A percentile compares a stretch with the other conserved stretches of the same genome.
These are phyloP conservation scores for Tuctoria greenei DNA, from an alignment of 176 grass and related monocot species.

Conservation along the genomic window DNA sequence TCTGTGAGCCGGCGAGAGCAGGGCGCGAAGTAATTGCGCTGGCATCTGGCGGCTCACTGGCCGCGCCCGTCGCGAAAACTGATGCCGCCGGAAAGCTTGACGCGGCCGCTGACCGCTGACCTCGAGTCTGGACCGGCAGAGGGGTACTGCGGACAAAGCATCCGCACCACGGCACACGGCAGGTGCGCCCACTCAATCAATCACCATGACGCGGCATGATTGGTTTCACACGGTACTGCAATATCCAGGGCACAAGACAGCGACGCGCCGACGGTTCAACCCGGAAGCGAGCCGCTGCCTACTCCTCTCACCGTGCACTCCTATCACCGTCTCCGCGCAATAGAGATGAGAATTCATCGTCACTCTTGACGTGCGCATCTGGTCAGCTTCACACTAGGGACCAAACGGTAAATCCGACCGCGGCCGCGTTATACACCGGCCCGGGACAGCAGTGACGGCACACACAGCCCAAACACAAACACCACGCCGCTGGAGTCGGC, in stretches of 20 bases:
- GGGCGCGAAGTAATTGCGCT: neutral
- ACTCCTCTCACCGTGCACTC: constrained; percentile 17
- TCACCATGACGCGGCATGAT: neutral
- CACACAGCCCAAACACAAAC: neutral
- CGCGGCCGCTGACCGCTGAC: neutral
- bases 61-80: neutral
- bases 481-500: neutral
- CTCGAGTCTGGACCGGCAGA: neutral
- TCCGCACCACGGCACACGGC: neutral
- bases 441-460: neutral
- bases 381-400: neutral
- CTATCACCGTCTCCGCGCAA: neutral
- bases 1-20: neutral
- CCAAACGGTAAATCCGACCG: neutral
- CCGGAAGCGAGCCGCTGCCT: too few relatives aligned
- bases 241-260: neutral
- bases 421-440: neutral
- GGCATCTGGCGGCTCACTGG: neutral
- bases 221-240: neutral
- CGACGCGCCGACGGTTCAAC: neutral
- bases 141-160: neutral
- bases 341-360: neutral
- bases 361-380: neutral
- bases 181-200: constrained; percentile 9
- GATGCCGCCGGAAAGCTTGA: constrained; percentile 24